Evolutionary conservation across 169 alveolate genomes (phyloP), one percentile per base, ranked within the genome.

Genomic region (Neospora caninum): DNA sequence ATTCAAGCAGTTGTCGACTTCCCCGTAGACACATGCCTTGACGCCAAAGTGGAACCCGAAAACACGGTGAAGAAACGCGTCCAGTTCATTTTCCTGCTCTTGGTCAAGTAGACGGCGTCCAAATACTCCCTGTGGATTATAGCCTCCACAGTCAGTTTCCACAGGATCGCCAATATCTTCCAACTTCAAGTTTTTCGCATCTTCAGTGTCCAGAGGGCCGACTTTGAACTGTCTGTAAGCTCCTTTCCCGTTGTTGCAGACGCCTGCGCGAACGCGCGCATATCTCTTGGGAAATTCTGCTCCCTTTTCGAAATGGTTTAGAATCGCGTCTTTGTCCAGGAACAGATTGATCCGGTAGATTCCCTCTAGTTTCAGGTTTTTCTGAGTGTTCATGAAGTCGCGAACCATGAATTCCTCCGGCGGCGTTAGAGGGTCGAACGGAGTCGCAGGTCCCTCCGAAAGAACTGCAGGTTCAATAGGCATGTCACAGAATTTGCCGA

Each of bases 111-210:
- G 95, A 38, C 97, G 95, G 38, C 97, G 64, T 31, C 97, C 97
- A 80, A 96, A 96, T 29, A 95, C 96, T 31, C 97, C 97, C 31
- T 95, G 95, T 34, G 97, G 97, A 53, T 95, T 95, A 88, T 96
- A 96, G 39, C 97, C 97, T 70, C 95, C 97, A 42, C 97, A 96
- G 88, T 93, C 96, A 64, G 96, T 95, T 29, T 95, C 96, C 80
- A 94, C 95, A 16, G 95, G 96, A 34, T 34, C 91, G 22, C 96
- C 94, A 16, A 95, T 64, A 10, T 93, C 91, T 36, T 73, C 94
- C 42, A 94, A 93, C 42, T 82, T 88, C 97, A 95, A 94, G 42
- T 58, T 93, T 16, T 73, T 41, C 27, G 94, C 80, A 36, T 67
- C 70, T 0, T 49, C 67, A 54, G 78, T 86, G 82, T 93, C 96